Conservation (phyloP, 768 basidiomycete species). For the Hebeloma cylindrosporum region DNA sequence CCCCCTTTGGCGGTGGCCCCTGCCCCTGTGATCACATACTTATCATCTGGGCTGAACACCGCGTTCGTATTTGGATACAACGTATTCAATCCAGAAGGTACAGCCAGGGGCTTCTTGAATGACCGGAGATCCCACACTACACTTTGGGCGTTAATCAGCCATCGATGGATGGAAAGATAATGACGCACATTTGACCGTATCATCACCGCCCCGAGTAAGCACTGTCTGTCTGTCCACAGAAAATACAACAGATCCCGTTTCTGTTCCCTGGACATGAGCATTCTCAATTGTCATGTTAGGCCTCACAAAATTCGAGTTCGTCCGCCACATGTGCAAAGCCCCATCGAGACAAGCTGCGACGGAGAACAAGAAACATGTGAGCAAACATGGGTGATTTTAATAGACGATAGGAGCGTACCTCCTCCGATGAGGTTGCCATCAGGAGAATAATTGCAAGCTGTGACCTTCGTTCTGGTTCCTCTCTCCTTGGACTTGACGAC, state of each 20-base stretch:
- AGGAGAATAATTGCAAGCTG: constrained; percentile 79
- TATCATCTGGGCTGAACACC: constrained; percentile 93
- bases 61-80: constrained; percentile 93
- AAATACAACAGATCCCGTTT: constrained; percentile 85
- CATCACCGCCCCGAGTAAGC: constrained; percentile 89
- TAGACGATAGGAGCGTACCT: constrained; percentile 49
- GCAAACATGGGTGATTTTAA: constrained; percentile 9
- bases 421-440: constrained; percentile 91
- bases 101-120: constrained; percentile 85
- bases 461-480: constrained; percentile 91
- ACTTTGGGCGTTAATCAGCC: constrained; percentile 6
- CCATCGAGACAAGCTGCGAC: constrained; percentile 84
- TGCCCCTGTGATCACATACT: constrained; percentile 81
- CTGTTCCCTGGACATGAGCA: constrained; percentile 84
- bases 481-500: constrained; percentile 96
- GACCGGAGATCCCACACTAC: constrained; percentile 93
- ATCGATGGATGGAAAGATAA: constrained; percentile 8
- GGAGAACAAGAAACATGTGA: constrained; percentile 17
- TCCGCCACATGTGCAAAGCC: constrained; percentile 90
- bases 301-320: constrained; percentile 89
- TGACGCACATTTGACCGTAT: constrained; percentile 91
- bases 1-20: constrained; percentile 67
- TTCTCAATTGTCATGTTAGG: constrained; percentile 85
- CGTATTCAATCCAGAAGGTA: constrained; percentile 63
- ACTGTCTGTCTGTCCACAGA: constrained; percentile 85